Evolutionary conservation across 2,329 filamentous ascomycete species (phyloP).

Genomic region (Penicillium sclerotiorum): DNA sequence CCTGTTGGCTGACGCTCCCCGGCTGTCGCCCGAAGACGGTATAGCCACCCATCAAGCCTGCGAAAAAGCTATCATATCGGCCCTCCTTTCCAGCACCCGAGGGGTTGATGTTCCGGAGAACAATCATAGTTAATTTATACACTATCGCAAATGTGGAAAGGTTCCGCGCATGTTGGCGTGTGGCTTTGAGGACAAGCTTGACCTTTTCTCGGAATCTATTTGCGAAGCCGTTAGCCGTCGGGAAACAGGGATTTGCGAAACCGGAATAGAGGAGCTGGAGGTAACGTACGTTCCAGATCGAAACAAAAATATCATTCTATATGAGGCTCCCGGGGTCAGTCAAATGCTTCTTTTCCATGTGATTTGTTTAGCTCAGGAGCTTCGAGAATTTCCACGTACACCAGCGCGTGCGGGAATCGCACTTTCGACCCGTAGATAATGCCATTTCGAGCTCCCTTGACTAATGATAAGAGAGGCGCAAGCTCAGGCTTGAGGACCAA

Average conservation of each 20-base stretch:
- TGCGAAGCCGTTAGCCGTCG: slow-evolving; percentile 12
- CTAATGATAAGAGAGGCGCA: slow-evolving; percentile 78
- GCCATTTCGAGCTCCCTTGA: slow-evolving; percentile 96
- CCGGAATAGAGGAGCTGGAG: slow-evolving; percentile 22
- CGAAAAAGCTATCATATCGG: slow-evolving; percentile 80
- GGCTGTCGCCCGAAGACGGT: slow-evolving; percentile 83
- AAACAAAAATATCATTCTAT: slow-evolving; percentile 96
- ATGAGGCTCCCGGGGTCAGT: slow-evolving; percentile 10
- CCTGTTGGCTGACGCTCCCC: slow-evolving; percentile 79
- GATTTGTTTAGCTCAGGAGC: not conserved
- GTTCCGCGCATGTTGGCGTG: slow-evolving; percentile 86
- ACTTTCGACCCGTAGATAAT: slow-evolving; percentile 96
- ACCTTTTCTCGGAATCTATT: slow-evolving; percentile 72
- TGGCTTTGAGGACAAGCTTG: slow-evolving; percentile 78
- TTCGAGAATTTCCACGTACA: slow-evolving; percentile 53
- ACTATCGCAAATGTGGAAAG: slow-evolving; percentile 87
- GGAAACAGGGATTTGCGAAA: slow-evolving; percentile 5
- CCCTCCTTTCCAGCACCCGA: slow-evolving; percentile 59
- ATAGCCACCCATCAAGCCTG: slow-evolving; percentile 88
- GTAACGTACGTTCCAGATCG: slow-evolving; percentile 75
- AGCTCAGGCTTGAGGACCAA: slow-evolving; percentile 81
- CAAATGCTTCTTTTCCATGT: slow-evolving; percentile 11
- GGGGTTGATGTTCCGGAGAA: slow-evolving; percentile 63
- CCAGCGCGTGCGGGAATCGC: slow-evolving; percentile 94
- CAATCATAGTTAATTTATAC: slow-evolving; percentile 82